phyloP scores from a whole-genome alignment of 1,284 basidiomycete species.

The Tilletia walkeri region DNA sequence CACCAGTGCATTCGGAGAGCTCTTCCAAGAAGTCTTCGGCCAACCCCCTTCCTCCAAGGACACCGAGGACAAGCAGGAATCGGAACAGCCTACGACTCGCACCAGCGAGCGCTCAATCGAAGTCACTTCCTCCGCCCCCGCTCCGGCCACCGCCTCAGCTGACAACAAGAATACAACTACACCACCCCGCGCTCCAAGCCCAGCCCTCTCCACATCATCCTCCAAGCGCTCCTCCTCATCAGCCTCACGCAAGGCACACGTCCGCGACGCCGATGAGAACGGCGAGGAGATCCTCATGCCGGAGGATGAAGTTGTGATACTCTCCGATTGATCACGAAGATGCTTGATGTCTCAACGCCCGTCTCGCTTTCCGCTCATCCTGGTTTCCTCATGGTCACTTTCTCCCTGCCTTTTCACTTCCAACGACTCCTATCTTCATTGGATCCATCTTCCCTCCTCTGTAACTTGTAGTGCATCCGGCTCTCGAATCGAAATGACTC shows the following conservation, averaged over 20 bases:
- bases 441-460: too few relatives aligned
- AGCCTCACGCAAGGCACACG: background rate
- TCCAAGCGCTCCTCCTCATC: conserved; percentile 10
- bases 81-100: background rate
- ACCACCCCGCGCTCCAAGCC: background rate
- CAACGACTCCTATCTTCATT: too few relatives aligned
- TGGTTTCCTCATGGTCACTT: too few relatives aligned
- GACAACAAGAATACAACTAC: background rate
- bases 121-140: background rate
- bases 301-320: background rate
- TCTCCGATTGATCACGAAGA: background rate
- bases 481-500: too few relatives aligned
- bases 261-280: conserved; percentile 14
- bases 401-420: too few relatives aligned
- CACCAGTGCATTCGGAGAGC: background rate
- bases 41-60: background rate
- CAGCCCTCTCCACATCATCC: background rate
- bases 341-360: background rate
- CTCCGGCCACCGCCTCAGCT: background rate
- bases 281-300: conserved; percentile 9
- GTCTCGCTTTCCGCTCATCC: too few relatives aligned
- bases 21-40: conserved; percentile 13
- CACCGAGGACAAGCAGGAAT: background rate
- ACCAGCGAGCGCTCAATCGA: background rate
- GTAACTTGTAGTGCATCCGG: too few relatives aligned